phyloP scores from a whole-genome alignment of 345 rosid species.

The Schrenkiella parvula region DNA sequence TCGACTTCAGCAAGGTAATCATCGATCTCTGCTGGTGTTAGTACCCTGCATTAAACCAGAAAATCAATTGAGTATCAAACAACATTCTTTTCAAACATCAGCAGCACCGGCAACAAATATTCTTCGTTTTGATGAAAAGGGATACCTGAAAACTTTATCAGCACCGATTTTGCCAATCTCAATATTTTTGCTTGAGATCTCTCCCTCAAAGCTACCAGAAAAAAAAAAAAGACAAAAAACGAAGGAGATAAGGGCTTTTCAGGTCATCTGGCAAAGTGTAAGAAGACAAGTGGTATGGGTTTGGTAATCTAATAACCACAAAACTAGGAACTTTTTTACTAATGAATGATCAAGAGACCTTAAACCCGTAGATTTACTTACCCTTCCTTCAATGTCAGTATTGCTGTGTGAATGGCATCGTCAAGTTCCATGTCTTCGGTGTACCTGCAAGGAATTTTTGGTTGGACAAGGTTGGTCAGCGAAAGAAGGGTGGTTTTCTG shows the following conservation, averaged over 20 bases:
- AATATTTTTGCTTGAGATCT: constrained; percentile 67
- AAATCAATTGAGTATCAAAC: background rate
- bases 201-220: constrained; percentile 82
- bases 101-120: background rate
- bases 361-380: constrained; percentile 23
- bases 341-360: background rate
- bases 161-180: too few species aligned
- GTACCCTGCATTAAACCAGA: constrained; percentile 47
- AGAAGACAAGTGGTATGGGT: background rate
- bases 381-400: constrained; percentile 98
- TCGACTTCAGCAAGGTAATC: constrained; percentile 52
- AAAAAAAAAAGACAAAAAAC: too few species aligned
- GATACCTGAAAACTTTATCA: constrained; percentile 69
- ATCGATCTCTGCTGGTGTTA: constrained; percentile 73
- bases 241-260: constrained; percentile 1
- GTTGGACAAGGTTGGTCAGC: background rate
- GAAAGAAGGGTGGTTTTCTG: background rate
- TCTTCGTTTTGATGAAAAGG: background rate
- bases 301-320: constrained; percentile 1
- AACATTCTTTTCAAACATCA: background rate
- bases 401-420: too few species aligned
- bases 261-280: background rate
- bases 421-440: constrained; percentile 97
- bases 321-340: background rate
- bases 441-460: constrained; percentile 43